Evolutionary conservation across 495 filamentous ascomycete species (phyloP).

Genomic region (Lasiosphaeris hirsuta): DNA sequence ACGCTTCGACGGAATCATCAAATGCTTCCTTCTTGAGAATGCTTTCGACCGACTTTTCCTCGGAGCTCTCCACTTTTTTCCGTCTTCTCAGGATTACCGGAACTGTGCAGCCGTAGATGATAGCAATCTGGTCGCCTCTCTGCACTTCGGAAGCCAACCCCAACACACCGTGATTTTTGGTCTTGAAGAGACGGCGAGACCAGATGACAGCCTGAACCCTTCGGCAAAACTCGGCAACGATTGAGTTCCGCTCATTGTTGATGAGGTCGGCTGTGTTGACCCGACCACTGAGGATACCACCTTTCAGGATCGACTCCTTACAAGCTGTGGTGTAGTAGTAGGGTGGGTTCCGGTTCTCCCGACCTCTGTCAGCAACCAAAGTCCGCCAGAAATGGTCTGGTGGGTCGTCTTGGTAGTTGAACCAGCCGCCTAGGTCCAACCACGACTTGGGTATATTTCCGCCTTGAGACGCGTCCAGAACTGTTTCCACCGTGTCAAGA

Average conservation of each 20-base stretch:
- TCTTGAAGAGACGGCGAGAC: conserved; percentile 34
- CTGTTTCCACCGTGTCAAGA: conserved; percentile 27
- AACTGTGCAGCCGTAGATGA: conserved; percentile 43
- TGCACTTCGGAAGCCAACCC: conserved; percentile 23
- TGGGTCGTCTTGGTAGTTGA: not conserved
- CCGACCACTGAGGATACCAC: conserved; percentile 23
- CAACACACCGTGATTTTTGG: conserved; percentile 14
- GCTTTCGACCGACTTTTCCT: not conserved
- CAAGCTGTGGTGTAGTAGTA: conserved; percentile 34
- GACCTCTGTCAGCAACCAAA: conserved; percentile 40
- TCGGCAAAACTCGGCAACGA: conserved; percentile 37
- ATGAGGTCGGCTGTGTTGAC: conserved; percentile 39
- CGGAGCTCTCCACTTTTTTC: not conserved
- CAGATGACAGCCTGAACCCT: conserved; percentile 42
- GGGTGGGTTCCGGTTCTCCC: conserved; percentile 30
- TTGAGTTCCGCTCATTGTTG: conserved; percentile 30
- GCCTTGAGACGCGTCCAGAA: conserved; percentile 18
- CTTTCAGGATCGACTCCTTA: conserved; percentile 17
- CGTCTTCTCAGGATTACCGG: conserved; percentile 36
- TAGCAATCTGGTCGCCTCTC: conserved; percentile 35
- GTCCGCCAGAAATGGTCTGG: conserved; percentile 38
- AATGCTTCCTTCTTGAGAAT: not conserved
- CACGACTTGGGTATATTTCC: conserved; percentile 18
- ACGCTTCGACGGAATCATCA: not conserved
- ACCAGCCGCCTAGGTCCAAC: conserved; percentile 10